A percentile compares a stretch with the other conserved stretches of the same genome.
Conservation (phyloP, 441 rosid genomes). For the Bruguiera hainesii region DNA sequence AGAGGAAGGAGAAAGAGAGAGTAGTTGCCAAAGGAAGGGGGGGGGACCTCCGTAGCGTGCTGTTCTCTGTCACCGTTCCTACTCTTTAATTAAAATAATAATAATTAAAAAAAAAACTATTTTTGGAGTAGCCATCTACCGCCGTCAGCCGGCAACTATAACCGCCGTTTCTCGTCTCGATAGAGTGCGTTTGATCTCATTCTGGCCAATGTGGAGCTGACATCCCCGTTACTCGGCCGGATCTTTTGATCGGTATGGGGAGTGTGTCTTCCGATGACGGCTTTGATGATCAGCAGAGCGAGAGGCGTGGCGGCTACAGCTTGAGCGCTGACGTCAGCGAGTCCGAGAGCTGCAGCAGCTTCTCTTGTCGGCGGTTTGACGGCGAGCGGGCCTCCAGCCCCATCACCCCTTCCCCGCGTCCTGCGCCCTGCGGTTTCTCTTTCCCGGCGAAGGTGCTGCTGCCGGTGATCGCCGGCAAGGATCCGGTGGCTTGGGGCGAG, state of each 20-base stretch:
- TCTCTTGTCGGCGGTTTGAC: constrained; percentile 61
- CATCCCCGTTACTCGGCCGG: neutral
- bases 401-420: constrained; percentile 46
- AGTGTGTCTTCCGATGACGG: constrained; percentile 61
- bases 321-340: constrained; percentile 94
- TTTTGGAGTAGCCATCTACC: neutral
- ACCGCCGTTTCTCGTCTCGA: neutral
- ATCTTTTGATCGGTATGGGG: constrained; percentile 37
- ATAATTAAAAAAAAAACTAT: too few species aligned
- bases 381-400: constrained; percentile 63
- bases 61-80: too few species aligned
- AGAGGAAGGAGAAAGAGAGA: neutral
- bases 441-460: constrained; percentile 60
- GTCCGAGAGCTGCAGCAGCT: constrained; percentile 87
- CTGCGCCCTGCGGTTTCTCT: constrained; percentile 30
- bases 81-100: too few species aligned
- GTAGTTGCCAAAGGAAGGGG: neutral
- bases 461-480: constrained; percentile 81
- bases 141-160: neutral
- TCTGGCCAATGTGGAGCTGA: neutral
- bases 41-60: neutral
- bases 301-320: constrained; percentile 85
- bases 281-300: constrained; percentile 54
- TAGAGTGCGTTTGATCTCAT: constrained; percentile 4
- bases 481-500: constrained; percentile 62